These are phyloP conservation scores for Miscanthus lutarioriparius DNA, from an alignment of 176 grass and related monocot genomes.

Conservation along the genomic window DNA sequence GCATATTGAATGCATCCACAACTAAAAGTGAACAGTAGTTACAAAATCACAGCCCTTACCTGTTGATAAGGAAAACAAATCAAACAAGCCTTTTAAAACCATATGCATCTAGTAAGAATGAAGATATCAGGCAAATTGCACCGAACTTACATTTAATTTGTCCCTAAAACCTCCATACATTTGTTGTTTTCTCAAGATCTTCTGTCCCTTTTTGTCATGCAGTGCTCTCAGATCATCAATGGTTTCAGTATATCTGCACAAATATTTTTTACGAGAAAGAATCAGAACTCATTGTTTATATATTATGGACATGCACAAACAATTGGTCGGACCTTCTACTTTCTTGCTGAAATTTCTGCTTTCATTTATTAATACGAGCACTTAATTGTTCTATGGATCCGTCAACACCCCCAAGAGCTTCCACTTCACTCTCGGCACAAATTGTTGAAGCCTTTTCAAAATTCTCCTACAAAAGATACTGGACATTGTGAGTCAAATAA, in stretches of 20 bases:
- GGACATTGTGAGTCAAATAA: slow-evolving; percentile 13
- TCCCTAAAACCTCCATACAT: slow-evolving; percentile 71
- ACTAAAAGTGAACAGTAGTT: not conserved
- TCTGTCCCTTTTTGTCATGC: slow-evolving; percentile 60
- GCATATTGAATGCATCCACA: slow-evolving; percentile 1
- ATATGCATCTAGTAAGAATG: not conserved
- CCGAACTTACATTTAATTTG: slow-evolving; percentile 72
- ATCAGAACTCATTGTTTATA: not conserved
- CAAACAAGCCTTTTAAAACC: not conserved
- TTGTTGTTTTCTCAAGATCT: slow-evolving; percentile 63
- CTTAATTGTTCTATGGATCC: slow-evolving; percentile 69
- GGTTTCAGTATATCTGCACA: slow-evolving; percentile 56
- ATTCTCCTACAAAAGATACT: slow-evolving; percentile 47
- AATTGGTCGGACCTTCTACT: slow-evolving; percentile 63
- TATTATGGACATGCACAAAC: slow-evolving; percentile 10
- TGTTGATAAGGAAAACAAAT: not conserved
- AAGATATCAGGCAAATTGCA: slow-evolving; percentile 10
- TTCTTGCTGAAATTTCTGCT: slow-evolving; percentile 70
- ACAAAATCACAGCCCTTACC: not conserved
- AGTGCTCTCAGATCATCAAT: slow-evolving; percentile 86
- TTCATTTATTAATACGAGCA: slow-evolving; percentile 68
- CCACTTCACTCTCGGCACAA: slow-evolving; percentile 66
- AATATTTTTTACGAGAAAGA: not conserved
- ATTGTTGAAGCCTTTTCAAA: slow-evolving; percentile 86
- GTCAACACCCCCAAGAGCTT: slow-evolving; percentile 63